Percentiles rank a stretch among this genome's conserved stretches.
Evolutionary conservation across 306 rosid genomes (phyloP).

Genomic region (Lotus japonicus): DNA sequence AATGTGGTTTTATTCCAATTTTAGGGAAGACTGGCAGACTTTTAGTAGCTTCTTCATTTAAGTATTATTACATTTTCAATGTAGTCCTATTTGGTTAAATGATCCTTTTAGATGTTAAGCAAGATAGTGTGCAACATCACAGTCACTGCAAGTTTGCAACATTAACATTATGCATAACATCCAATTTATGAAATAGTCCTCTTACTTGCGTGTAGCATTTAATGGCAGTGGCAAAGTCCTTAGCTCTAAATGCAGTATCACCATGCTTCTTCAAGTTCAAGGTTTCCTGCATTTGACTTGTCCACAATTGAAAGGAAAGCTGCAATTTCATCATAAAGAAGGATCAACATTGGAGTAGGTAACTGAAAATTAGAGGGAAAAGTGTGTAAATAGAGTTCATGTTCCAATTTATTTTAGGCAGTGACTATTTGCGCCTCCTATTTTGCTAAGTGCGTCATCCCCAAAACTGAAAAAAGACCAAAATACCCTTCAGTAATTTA

Average conservation of each 20-base stretch:
- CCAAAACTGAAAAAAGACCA: too few species aligned
- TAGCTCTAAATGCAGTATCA: constrained; percentile 85
- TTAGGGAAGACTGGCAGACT: too few species aligned
- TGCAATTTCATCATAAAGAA: constrained; percentile 38
- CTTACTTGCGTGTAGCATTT: constrained; percentile 84
- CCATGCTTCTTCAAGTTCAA: constrained; percentile 86
- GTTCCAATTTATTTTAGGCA: not conserved
- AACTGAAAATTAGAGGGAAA: not conserved
- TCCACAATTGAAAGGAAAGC: constrained; percentile 98
- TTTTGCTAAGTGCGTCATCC: too few species aligned
- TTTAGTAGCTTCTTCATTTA: too few species aligned
- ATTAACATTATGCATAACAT: not conserved
- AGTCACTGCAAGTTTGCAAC: too few species aligned
- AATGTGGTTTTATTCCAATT: too few species aligned
- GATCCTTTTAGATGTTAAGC: too few species aligned
- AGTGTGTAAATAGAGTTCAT: not conserved
- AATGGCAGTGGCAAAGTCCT: constrained; percentile 67
- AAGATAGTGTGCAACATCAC: too few species aligned
- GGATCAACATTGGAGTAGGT: constrained; percentile 16
- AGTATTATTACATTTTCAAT: too few species aligned
- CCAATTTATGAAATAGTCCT: constrained; percentile 4
- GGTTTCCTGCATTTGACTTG: constrained; percentile 92
- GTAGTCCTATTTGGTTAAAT: too few species aligned
- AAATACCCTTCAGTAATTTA: too few species aligned
- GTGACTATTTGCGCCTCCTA: too few species aligned